These are phyloP conservation scores for Penicillium dipodomyicola DNA, from an alignment of 495 filamentous ascomycete genomes.

Conservation along the genomic window DNA sequence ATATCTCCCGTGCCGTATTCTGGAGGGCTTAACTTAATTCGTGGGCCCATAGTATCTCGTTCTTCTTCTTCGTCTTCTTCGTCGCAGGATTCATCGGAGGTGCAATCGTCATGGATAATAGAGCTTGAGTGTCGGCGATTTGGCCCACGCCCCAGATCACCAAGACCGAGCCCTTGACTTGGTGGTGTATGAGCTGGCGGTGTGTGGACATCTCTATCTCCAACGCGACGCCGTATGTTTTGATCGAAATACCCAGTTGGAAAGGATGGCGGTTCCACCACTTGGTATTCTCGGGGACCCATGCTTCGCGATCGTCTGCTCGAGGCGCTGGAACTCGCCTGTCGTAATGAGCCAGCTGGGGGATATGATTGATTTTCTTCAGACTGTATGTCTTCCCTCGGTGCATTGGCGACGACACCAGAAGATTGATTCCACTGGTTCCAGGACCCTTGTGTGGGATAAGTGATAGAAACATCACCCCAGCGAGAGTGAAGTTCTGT, in stretches of 20 bases:
- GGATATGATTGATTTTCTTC: conserved; percentile 15
- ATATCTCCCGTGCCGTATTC: conserved; percentile 15
- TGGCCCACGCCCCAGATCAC: background rate
- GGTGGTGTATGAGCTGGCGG: conserved; percentile 12
- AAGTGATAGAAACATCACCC: conserved; percentile 44
- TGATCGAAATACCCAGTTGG: conserved; percentile 43
- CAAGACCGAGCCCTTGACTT: conserved; percentile 16
- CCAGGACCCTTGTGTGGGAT: conserved; percentile 46
- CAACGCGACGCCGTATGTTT: conserved; percentile 26
- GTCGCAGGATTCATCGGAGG: conserved; percentile 26
- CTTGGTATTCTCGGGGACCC: conserved; percentile 9
- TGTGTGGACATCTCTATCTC: conserved; percentile 11
- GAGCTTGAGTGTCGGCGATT: background rate
- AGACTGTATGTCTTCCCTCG: background rate
- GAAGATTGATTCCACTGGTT: conserved; percentile 36
- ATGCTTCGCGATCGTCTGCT: conserved; percentile 9
- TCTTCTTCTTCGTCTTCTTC: conserved; percentile 20
- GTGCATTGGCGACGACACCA: conserved; percentile 17
- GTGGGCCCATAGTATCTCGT: conserved; percentile 19
- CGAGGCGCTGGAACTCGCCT: background rate
- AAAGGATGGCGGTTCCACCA: conserved; percentile 22
- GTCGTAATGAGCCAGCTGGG: conserved; percentile 11
- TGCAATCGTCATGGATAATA: conserved; percentile 9
- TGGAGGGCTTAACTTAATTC: conserved; percentile 4
- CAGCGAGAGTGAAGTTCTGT: conserved; percentile 44